Evolutionary conservation across 345 rosid genomes (phyloP).

Genomic region (Aurinia saxatilis): DNA sequence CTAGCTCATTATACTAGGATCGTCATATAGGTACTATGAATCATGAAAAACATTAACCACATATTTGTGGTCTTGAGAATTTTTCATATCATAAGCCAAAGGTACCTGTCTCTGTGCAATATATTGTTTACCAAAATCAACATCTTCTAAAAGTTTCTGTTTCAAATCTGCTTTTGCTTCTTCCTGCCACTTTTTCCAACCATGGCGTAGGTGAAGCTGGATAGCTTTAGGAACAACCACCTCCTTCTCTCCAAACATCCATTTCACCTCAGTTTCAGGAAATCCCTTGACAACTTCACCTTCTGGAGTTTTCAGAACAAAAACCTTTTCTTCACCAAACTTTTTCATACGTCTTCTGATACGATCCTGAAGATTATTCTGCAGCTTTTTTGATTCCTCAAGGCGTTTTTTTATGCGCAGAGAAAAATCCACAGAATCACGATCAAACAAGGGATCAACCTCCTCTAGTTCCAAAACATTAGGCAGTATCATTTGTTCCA

Average conservation of each 20-base stretch:
- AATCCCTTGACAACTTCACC: constrained; percentile 79
- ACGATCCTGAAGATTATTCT: constrained; percentile 52
- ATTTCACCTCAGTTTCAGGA: constrained; percentile 81
- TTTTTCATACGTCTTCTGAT: constrained; percentile 66
- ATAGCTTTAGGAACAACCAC: constrained; percentile 84
- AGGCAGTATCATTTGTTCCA: constrained; percentile 72
- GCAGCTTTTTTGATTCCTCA: constrained; percentile 67
- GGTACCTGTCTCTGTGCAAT: constrained; percentile 69
- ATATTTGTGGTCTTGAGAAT: background rate
- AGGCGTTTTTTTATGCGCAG: constrained; percentile 54
- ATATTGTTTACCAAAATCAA: constrained; percentile 71
- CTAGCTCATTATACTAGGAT: background rate
- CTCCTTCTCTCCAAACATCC: constrained; percentile 92
- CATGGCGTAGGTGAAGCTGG: constrained; percentile 65
- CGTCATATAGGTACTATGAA: constrained; percentile 1
- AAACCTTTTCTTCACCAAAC: constrained; percentile 66
- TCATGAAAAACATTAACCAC: background rate
- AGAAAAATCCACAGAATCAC: constrained; percentile 56
- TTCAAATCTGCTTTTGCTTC: constrained; percentile 80
- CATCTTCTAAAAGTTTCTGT: constrained; percentile 62
- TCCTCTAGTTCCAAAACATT: constrained; percentile 61
- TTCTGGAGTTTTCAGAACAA: constrained; percentile 57
- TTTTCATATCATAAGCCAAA: constrained; percentile 9
- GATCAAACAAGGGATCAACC: constrained; percentile 49
- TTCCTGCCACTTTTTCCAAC: constrained; percentile 95